A percentile compares a stretch with the other conserved stretches of the same genome.
These are phyloP conservation scores for Silene conica DNA, from an alignment of 148 eudicot genomes.

Conservation along the genomic window DNA sequence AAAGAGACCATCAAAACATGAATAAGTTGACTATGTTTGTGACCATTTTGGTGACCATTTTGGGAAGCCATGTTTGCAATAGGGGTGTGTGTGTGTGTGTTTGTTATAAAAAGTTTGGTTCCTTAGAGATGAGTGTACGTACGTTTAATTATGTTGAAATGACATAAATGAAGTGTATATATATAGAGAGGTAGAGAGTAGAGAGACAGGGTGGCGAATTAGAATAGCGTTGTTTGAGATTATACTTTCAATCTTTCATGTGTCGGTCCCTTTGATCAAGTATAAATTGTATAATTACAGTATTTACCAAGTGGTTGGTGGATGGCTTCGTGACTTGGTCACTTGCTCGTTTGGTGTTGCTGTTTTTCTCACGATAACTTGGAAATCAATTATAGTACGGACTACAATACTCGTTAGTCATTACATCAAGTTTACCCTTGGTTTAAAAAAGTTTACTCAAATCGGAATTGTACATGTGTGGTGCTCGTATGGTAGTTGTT, in stretches of 20 bases:
- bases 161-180: background rate
- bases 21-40: conserved; percentile 14
- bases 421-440: too few relatives aligned
- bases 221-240: background rate
- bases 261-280: conserved; percentile 1
- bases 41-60: conserved; percentile 29
- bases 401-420: too few relatives aligned
- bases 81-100: background rate
- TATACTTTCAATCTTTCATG: background rate
- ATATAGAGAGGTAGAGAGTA: conserved; percentile 6
- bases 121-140: too few relatives aligned
- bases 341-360: too few relatives aligned
- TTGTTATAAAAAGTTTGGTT: too few relatives aligned
- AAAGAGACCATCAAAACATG: conserved; percentile 39
- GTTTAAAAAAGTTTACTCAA: too few relatives aligned
- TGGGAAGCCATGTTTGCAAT: conserved; percentile 19
- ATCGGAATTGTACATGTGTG: too few relatives aligned
- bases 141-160: too few relatives aligned
- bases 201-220: background rate
- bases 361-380: too few relatives aligned
- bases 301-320: conserved; percentile 7
- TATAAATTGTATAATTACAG: background rate
- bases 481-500: too few relatives aligned
- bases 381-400: too few relatives aligned
- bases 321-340: background rate